Evolutionary conservation across 495 filamentous ascomycete genomes (phyloP).

Genomic region (Penicillium turbatum): DNA sequence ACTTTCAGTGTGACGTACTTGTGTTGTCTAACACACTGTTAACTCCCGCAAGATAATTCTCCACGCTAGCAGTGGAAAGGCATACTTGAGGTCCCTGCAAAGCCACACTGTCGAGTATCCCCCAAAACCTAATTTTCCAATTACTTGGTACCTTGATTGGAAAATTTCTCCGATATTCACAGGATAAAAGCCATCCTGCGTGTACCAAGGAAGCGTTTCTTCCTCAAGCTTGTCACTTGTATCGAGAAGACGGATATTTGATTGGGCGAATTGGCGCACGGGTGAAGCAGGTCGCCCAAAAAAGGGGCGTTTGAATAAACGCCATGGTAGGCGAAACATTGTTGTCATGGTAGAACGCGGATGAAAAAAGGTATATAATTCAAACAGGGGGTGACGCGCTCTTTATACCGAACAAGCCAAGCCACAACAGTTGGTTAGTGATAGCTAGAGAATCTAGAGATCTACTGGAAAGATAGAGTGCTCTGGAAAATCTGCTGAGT

Average conservation of each 20-base stretch:
- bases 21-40: no score
- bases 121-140: slow-evolving; percentile 53
- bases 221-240: not conserved
- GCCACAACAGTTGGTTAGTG: no score
- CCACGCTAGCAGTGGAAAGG: no score
- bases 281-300: not conserved
- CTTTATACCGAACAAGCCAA: no score
- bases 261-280: not conserved
- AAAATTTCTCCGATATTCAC: slow-evolving; percentile 47
- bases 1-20: slow-evolving; percentile 21
- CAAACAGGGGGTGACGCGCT: no score
- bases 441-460: no score
- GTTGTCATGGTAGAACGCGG: no score
- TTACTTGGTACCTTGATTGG: slow-evolving; percentile 44
- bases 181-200: slow-evolving; percentile 1
- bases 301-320: not conserved
- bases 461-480: no score
- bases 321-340: not conserved
- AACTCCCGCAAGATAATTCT: no score
- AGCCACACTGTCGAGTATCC: slow-evolving; percentile 51
- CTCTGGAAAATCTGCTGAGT: no score
- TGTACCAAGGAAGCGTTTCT: not conserved
- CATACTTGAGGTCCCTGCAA: slow-evolving; percentile 43
- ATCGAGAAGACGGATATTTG: not conserved
- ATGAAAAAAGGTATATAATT: no score